A percentile compares a stretch with the other conserved stretches of the same genome.
phyloP scores from a whole-genome alignment of 345 rosid genomes.

The Crucihimalaya himalaica region DNA sequence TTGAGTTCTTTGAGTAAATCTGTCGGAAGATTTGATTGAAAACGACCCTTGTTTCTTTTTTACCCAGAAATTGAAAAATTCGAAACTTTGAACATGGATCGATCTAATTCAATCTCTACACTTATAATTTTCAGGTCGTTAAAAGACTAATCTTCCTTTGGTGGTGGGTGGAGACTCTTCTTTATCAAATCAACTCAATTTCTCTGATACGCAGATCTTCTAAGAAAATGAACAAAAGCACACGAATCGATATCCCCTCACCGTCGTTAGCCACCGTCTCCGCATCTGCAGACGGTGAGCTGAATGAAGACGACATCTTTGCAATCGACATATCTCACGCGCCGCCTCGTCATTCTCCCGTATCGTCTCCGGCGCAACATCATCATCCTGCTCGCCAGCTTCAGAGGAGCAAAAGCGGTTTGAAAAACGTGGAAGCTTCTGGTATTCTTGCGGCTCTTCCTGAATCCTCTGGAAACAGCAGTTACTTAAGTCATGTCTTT shows the following conservation, averaged over 20 bases:
- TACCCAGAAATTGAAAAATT: constrained; percentile 3
- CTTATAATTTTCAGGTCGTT: not conserved
- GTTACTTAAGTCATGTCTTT: constrained; percentile 45
- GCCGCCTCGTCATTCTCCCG: constrained; percentile 25
- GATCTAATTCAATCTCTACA: constrained; percentile 11
- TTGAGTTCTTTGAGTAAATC: constrained; percentile 7
- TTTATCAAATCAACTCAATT: not conserved
- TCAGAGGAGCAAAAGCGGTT: constrained; percentile 39
- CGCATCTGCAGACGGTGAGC: constrained; percentile 50
- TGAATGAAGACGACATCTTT: constrained; percentile 72
- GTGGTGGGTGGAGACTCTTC: constrained; percentile 5
- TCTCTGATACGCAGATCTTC: constrained; percentile 31
- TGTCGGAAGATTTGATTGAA: constrained; percentile 25
- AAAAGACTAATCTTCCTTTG: not conserved
- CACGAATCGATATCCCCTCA: constrained; percentile 29
- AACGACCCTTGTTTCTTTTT: constrained; percentile 3
- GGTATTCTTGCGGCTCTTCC: constrained; percentile 85
- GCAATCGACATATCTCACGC: constrained; percentile 52
- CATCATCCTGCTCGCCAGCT: constrained; percentile 35
- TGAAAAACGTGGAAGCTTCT: constrained; percentile 51
- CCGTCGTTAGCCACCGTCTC: constrained; percentile 36
- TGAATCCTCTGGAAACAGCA: constrained; percentile 43
- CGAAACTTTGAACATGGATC: not conserved
- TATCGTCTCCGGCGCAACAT: constrained; percentile 24
- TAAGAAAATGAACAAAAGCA: constrained; percentile 25